These are phyloP conservation scores for Geotrichum reessii DNA, from an alignment of 1,139 yeast species.

Conservation along the genomic window DNA sequence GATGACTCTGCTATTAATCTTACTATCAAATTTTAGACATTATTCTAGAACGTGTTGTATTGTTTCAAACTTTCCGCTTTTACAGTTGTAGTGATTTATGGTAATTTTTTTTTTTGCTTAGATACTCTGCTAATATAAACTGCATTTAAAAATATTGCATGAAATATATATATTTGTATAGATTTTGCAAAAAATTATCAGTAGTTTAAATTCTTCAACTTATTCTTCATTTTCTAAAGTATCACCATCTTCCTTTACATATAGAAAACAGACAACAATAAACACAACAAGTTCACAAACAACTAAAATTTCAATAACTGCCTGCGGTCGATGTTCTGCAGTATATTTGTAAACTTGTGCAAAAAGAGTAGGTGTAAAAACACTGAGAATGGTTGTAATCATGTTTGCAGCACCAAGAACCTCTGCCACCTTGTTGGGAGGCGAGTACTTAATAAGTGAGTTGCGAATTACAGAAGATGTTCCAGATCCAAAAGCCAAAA, in stretches of 20 bases:
- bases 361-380: constrained; percentile 31
- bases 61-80: no score
- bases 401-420: constrained; percentile 34
- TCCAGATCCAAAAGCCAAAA: constrained; percentile 33
- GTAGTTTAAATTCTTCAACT: background rate
- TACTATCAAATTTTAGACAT: no score
- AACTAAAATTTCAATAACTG: constrained; percentile 22
- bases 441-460: constrained; percentile 47
- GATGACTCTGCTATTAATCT: no score
- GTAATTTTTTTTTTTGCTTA: no score
- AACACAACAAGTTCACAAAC: background rate
- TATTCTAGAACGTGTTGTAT: no score
- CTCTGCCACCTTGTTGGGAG: constrained; percentile 32
- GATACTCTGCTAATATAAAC: no score
- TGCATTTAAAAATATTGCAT: no score
- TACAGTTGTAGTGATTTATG: no score
- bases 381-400: constrained; percentile 27
- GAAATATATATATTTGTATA: no score
- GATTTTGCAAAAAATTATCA: background rate
- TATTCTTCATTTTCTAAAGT: no score
- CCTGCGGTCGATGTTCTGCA: constrained; percentile 29
- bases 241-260: background rate
- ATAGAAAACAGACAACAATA: background rate
- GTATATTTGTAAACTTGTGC: constrained; percentile 30
- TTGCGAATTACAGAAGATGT: constrained; percentile 45